A percentile compares a stretch with the other conserved stretches of the same genome.
Conservation (phyloP, 306 rosid genomes). For the Malus sylvestris region DNA sequence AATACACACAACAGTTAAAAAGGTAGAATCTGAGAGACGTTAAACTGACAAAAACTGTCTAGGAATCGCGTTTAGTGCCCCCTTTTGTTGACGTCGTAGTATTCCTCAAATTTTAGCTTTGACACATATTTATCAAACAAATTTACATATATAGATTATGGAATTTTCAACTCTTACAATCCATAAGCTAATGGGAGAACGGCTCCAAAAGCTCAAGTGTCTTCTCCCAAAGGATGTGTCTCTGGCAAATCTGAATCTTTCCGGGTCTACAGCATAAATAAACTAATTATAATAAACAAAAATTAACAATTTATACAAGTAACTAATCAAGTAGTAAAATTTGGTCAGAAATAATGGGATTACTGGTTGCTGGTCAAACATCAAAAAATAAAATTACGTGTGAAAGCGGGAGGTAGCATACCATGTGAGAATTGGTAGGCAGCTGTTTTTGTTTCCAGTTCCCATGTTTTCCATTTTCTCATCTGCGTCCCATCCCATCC, state of each 20-base stretch:
- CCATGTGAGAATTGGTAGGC: conserved; percentile 74
- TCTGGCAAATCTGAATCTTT: conserved; percentile 72
- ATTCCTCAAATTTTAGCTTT: too few relatives aligned
- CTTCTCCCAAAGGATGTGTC: conserved; percentile 89
- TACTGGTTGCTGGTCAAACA: background rate
- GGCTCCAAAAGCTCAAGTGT: conserved; percentile 71
- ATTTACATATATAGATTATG: background rate
- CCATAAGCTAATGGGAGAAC: conserved; percentile 54
- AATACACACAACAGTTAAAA: too few relatives aligned
- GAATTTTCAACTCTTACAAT: conserved; percentile 43
- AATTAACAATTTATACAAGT: background rate
- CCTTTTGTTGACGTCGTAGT: background rate
- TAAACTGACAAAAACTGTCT: background rate
- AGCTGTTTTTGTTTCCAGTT: conserved; percentile 59
- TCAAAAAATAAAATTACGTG: background rate
- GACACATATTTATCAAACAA: background rate
- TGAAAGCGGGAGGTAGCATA: conserved; percentile 2
- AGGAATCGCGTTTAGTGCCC: too few relatives aligned
- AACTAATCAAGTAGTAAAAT: background rate
- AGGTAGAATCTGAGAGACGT: background rate
- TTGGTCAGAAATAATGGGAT: background rate
- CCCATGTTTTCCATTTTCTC: conserved; percentile 89
- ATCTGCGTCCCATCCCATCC: conserved; percentile 34
- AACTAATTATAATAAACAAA: background rate
- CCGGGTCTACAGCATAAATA: conserved; percentile 51